A percentile compares a stretch with the other conserved stretches of the same genome.
These are phyloP conservation scores for Stachybotrys echinatus DNA, from an alignment of 2,329 filamentous ascomycete species.

Conservation along the genomic window DNA sequence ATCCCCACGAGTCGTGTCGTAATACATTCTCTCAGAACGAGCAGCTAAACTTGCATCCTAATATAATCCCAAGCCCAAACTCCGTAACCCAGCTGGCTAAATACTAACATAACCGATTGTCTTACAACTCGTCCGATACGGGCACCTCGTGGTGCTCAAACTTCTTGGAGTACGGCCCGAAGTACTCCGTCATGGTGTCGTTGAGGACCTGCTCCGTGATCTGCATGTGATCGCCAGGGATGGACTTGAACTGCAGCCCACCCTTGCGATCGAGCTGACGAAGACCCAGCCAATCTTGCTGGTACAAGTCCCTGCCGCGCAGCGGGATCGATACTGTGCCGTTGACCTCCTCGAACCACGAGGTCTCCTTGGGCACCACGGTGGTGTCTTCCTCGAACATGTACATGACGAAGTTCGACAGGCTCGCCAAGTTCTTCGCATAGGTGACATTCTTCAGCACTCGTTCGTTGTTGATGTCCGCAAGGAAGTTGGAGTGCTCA, in stretches of 20 bases:
- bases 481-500: constrained; percentile 77
- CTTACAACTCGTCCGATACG: neutral
- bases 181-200: constrained; percentile 61
- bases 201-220: constrained; percentile 62
- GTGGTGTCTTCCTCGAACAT: constrained; percentile 83
- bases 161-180: constrained; percentile 45
- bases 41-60: neutral
- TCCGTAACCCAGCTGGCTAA: too few relatives aligned
- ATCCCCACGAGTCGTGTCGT: too few relatives aligned
- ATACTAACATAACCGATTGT: neutral
- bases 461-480: constrained; percentile 95
- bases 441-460: constrained; percentile 68
- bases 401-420: constrained; percentile 83
- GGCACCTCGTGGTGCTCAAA: constrained; percentile 27
- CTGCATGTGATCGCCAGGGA: constrained; percentile 79
- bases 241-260: constrained; percentile 67
- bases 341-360: constrained; percentile 88
- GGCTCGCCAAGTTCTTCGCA: constrained; percentile 57
- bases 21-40: too few relatives aligned
- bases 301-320: constrained; percentile 67
- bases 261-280: constrained; percentile 73
- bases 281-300: constrained; percentile 90
- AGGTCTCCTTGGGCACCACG: constrained; percentile 83
- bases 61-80: neutral
- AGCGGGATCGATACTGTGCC: constrained; percentile 62